phyloP scores from a whole-genome alignment of 345 rosid species.

The Brassica napus region DNA sequence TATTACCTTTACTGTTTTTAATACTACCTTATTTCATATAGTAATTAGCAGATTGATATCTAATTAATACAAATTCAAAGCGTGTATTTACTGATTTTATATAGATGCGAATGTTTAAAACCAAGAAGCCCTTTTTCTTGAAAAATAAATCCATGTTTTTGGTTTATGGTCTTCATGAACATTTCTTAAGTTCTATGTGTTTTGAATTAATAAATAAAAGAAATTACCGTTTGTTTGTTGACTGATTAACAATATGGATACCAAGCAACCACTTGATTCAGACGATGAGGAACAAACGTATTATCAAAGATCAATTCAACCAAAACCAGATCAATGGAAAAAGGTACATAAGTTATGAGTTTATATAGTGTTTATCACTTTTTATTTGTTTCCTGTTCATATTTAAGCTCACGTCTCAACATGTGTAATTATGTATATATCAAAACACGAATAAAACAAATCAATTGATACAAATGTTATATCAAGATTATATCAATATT shows the following conservation, averaged over 20 bases:
- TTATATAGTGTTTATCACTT: background rate
- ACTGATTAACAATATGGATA: slow-evolving; percentile 15
- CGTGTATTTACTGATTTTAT: background rate
- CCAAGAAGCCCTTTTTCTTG: background rate
- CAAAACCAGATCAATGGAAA: background rate
- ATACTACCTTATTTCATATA: background rate
- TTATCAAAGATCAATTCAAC: slow-evolving; percentile 21
- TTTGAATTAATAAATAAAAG: background rate
- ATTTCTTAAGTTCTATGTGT: background rate
- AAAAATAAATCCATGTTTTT: background rate
- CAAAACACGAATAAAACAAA: background rate
- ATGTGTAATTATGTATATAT: background rate
- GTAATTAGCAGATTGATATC: background rate
- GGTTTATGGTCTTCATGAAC: slow-evolving; percentile 4
- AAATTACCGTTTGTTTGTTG: background rate
- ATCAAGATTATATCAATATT: background rate
- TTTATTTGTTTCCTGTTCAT: background rate
- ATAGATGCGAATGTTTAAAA: background rate
- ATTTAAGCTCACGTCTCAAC: background rate
- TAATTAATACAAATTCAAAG: background rate
- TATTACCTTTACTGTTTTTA: background rate
- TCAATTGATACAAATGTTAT: background rate
- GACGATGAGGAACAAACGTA: slow-evolving; percentile 11
- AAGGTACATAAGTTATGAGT: slow-evolving; percentile 18
- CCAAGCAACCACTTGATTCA: slow-evolving; percentile 19